phyloP scores from a whole-genome alignment of 148 eudicot species.

The Nyssa sinensis region DNA sequence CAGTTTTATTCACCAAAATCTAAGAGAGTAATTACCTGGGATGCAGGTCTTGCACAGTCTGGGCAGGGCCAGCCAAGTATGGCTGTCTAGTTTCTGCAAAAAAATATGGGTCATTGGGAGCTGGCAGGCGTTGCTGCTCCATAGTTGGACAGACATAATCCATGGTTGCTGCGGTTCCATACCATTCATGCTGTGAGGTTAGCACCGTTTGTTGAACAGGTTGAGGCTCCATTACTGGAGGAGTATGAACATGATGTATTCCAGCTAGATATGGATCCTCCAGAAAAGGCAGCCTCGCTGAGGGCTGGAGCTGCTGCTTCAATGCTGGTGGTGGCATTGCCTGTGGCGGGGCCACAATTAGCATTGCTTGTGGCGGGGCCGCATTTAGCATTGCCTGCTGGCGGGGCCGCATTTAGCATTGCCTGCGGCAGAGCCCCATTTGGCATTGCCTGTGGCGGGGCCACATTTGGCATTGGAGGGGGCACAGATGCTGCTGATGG shows the following conservation, averaged over 20 bases:
- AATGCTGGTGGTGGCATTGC: constrained; percentile 6
- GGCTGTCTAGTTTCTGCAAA: constrained; percentile 5
- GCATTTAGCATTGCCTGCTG: background rate
- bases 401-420: constrained; percentile 12
- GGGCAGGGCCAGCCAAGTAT: background rate
- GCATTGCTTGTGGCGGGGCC: constrained; percentile 10
- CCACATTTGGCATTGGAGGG: background rate
- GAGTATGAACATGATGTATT: constrained; percentile 7
- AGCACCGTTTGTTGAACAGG: constrained; percentile 2
- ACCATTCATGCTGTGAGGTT: background rate
- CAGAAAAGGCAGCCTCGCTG: constrained; percentile 13
- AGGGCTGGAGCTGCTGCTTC: constrained; percentile 5
- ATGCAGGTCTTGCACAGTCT: background rate
- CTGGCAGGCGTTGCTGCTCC: constrained; percentile 13
- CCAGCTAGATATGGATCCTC: constrained; percentile 22
- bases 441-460: constrained; percentile 11
- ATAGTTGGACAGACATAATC: background rate
- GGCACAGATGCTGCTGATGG: constrained; percentile 17
- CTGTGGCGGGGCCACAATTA: constrained; percentile 15
- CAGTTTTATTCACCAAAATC: background rate
- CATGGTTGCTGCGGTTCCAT: constrained; percentile 7
- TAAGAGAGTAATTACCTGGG: constrained; percentile 13
- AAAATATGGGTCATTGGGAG: constrained; percentile 18
- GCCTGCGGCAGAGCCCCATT: constrained; percentile 13
- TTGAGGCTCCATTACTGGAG: constrained; percentile 6